Conservation (phyloP, 495 filamentous ascomycete species). For the Immersiella caudata region DNA sequence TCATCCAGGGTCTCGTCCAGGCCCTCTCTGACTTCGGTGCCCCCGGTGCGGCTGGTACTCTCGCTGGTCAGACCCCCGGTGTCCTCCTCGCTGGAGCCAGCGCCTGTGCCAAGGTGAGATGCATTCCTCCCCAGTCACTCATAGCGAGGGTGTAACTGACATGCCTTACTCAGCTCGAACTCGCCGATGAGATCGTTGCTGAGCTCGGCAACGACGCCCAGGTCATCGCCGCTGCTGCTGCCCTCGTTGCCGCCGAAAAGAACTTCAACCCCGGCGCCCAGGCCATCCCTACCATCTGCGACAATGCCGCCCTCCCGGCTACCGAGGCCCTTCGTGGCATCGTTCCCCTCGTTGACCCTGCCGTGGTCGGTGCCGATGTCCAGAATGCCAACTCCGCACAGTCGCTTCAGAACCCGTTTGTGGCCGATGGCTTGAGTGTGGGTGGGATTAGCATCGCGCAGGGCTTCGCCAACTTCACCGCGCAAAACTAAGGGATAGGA, state of each 20-base stretch:
- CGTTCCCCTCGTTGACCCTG: conserved; percentile 62
- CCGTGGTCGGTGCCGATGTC: conserved; percentile 52
- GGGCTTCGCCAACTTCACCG: conserved; percentile 59
- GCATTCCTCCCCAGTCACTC: not conserved
- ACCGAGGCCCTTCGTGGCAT: conserved; percentile 60
- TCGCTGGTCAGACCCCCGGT: conserved; percentile 54
- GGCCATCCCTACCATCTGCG: conserved; percentile 59
- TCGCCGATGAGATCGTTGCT: conserved; percentile 60
- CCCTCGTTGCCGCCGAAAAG: conserved; percentile 66
- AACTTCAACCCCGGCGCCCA: conserved; percentile 67
- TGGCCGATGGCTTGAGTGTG: conserved; percentile 54
- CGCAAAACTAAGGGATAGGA: conserved; percentile 30
- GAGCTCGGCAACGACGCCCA: conserved; percentile 53
- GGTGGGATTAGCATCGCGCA: conserved; percentile 55
- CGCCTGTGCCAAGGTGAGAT: conserved; percentile 57
- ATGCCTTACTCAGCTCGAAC: conserved; percentile 51
- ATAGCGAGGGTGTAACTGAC: not conserved
- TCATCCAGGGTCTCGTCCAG: conserved; percentile 48
- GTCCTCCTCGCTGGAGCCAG: conserved; percentile 59
- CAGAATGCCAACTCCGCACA: conserved; percentile 57
- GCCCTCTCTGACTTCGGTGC: conserved; percentile 51
- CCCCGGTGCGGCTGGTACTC: conserved; percentile 56
- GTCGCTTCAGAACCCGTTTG: conserved; percentile 51
- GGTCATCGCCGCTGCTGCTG: conserved; percentile 60
- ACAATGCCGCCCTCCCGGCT: conserved; percentile 56